Conservation (phyloP, 495 filamentous ascomycete species). For the Penicillium atrosanguineum region DNA sequence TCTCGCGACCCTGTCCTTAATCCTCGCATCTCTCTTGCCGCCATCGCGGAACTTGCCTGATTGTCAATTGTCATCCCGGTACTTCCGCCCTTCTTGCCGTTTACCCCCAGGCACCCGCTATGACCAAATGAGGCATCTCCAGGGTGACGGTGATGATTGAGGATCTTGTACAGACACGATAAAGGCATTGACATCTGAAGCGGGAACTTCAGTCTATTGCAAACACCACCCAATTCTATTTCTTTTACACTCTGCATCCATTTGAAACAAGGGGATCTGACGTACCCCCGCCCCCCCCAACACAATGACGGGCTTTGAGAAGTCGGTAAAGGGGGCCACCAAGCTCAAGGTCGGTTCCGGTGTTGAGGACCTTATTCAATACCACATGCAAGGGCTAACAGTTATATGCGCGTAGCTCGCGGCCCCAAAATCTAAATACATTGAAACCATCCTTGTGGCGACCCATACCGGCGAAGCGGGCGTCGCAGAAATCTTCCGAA, state of each 20-base stretch:
- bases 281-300: constrained; percentile 2
- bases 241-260: background rate
- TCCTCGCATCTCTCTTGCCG: constrained; percentile 6
- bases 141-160: constrained; percentile 27
- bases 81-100: constrained; percentile 6
- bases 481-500: constrained; percentile 92
- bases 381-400: constrained; percentile 2
- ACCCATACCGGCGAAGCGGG: constrained; percentile 94
- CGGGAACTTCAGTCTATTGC: constrained; percentile 18
- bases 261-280: constrained; percentile 4
- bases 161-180: constrained; percentile 19
- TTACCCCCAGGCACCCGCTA: constrained; percentile 21
- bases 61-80: constrained; percentile 4
- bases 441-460: constrained; percentile 95
- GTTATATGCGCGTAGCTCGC: constrained; percentile 61
- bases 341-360: constrained; percentile 76
- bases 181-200: constrained; percentile 25
- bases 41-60: background rate
- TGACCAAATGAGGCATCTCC: constrained; percentile 37
- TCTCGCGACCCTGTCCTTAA: constrained; percentile 5
- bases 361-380: background rate
- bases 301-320: constrained; percentile 81
- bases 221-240: background rate
- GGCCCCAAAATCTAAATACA: constrained; percentile 98
- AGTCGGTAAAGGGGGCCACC: constrained; percentile 89